These are phyloP conservation scores for Neofusicoccum sp. DNA, from an alignment of 2,329 filamentous ascomycete species.

Conservation along the genomic window DNA sequence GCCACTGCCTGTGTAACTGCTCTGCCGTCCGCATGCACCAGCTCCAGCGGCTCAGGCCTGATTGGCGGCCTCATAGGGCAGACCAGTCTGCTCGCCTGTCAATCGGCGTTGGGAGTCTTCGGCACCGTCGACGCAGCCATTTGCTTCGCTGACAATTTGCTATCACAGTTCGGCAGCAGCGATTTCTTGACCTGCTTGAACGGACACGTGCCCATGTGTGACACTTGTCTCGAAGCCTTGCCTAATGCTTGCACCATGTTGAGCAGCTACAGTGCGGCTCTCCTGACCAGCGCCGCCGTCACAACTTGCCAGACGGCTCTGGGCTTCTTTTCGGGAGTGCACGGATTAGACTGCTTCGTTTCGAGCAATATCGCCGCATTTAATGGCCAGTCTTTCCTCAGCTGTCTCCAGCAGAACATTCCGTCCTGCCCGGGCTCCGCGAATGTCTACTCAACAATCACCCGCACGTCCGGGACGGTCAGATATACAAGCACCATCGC, in stretches of 20 bases:
- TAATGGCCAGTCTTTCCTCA: background rate
- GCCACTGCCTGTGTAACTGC: background rate
- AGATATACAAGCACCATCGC: background rate
- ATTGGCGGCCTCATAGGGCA: background rate
- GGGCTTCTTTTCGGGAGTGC: background rate
- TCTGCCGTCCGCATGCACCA: background rate
- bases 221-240: background rate
- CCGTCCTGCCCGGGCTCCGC: background rate
- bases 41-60: background rate
- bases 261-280: too few species aligned
- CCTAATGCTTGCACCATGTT: background rate
- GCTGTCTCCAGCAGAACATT: background rate
- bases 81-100: background rate
- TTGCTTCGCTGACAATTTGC: background rate
- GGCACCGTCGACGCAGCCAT: background rate
- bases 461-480: background rate
- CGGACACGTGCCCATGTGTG: background rate
- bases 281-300: background rate
- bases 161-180: background rate
- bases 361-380: background rate
- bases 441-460: background rate
- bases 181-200: background rate
- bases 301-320: background rate
- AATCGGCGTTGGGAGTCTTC: background rate
- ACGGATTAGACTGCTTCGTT: background rate